Conservation (phyloP, 331 rosid genomes). For the Prunus yedoensis region DNA sequence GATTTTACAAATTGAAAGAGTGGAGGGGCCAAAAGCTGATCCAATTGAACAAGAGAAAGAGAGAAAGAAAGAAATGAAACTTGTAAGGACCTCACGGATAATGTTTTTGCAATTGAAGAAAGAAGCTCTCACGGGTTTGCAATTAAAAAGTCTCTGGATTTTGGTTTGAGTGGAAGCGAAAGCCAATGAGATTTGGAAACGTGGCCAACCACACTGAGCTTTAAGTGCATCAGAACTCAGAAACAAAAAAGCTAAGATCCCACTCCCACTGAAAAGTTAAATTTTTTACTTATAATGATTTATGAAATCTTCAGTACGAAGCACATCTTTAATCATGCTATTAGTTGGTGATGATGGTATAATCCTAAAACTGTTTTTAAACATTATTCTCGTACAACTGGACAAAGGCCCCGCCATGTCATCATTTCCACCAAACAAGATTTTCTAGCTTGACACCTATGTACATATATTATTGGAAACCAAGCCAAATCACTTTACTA, state of each 20-base stretch:
- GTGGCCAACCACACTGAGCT: background rate
- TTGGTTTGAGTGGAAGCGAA: background rate
- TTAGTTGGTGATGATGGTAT: background rate
- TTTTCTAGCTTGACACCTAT: conserved; percentile 7
- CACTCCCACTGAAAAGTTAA: background rate
- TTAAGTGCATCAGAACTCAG: background rate
- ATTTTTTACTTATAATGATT: background rate
- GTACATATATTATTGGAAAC: too few species aligned
- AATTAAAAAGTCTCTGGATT: background rate
- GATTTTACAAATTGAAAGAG: background rate
- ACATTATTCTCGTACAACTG: conserved; percentile 7
- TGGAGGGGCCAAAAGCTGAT: background rate
- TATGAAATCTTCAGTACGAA: conserved; percentile 18
- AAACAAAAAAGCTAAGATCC: background rate
- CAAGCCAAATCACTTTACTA: too few species aligned
- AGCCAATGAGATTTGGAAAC: conserved; percentile 3
- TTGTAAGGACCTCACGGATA: too few species aligned
- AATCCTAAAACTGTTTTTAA: background rate
- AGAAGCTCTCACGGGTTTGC: too few species aligned
- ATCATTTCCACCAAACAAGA: conserved; percentile 26
- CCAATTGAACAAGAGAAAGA: too few species aligned
- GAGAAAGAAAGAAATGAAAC: too few species aligned
- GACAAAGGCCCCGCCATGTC: conserved; percentile 19
- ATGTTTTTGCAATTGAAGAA: too few species aligned
- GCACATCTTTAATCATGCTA: background rate